Evolutionary conservation across 1,139 yeast genomes (phyloP).

Genomic region (Yamadazyma atlantica): DNA sequence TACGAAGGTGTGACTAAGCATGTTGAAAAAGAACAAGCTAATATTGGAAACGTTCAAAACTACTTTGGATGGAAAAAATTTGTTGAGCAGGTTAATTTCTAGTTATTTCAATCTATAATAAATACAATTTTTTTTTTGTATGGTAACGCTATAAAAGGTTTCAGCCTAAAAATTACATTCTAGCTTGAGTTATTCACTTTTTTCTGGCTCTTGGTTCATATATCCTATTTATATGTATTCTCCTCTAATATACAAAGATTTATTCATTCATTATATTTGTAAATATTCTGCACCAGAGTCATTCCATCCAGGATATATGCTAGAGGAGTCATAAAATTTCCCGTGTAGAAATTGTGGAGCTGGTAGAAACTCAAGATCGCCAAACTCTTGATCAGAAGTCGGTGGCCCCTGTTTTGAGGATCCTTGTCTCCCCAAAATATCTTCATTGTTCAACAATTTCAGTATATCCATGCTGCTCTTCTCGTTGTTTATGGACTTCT

Average conservation of each 20-base stretch:
- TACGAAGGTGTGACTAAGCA: neutral
- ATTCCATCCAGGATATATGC: slow-evolving; percentile 24
- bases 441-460: slow-evolving; percentile 18
- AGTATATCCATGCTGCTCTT: slow-evolving; percentile 18
- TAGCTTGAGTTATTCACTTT: too few relatives aligned
- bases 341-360: slow-evolving; percentile 19
- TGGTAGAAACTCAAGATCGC: slow-evolving; percentile 9
- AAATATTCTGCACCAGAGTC: slow-evolving; percentile 4
- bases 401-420: slow-evolving; percentile 1
- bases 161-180: too few relatives aligned
- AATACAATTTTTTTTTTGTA: too few relatives aligned
- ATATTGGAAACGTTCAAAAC: slow-evolving; percentile 1
- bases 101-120: neutral
- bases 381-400: slow-evolving; percentile 4
- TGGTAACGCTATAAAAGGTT: too few relatives aligned
- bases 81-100: neutral
- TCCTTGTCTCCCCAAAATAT: slow-evolving; percentile 8
- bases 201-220: too few relatives aligned
- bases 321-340: slow-evolving; percentile 20
- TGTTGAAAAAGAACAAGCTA: neutral
- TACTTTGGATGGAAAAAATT: slow-evolving; percentile 6
- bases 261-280: neutral
- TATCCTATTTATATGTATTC: too few relatives aligned
- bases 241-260: neutral
- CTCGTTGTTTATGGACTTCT: slow-evolving; percentile 8